Evolutionary conservation across 768 basidiomycete species (phyloP).

Genomic region (Obba rivulosa): DNA sequence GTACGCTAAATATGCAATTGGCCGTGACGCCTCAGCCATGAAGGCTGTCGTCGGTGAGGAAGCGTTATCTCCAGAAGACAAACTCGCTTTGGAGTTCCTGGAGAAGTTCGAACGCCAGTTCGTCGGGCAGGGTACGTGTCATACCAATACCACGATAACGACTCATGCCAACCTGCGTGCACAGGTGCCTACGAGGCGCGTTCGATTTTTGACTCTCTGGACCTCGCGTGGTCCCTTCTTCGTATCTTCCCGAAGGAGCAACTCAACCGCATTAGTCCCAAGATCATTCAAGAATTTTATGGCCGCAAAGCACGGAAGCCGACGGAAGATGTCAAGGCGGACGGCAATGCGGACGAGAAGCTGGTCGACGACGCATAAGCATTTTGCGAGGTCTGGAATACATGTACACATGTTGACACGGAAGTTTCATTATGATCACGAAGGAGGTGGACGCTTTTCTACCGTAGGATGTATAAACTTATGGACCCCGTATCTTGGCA

Average conservation of each 20-base stretch:
- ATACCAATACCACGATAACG: neutral
- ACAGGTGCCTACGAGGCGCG: slow-evolving; percentile 91
- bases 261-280: slow-evolving; percentile 95
- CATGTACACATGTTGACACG: no score
- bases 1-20: slow-evolving; percentile 99
- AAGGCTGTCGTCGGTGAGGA: slow-evolving; percentile 99
- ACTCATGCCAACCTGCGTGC: slow-evolving; percentile 10
- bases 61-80: slow-evolving; percentile 91
- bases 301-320: slow-evolving; percentile 75
- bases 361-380: slow-evolving; percentile 51
- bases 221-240: slow-evolving; percentile 93
- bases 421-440: no score
- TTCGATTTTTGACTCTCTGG: slow-evolving; percentile 94
- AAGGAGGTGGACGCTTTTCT: no score
- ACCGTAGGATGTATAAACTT: no score
- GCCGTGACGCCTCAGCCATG: slow-evolving; percentile 95
- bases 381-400: no score
- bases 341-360: slow-evolving; percentile 41
- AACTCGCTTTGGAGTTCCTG: slow-evolving; percentile 93
- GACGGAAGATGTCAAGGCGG: slow-evolving; percentile 45
- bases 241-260: slow-evolving; percentile 99
- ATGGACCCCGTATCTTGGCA: no score
- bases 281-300: slow-evolving; percentile 93
- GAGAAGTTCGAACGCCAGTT: slow-evolving; percentile 98
- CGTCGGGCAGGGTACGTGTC: slow-evolving; percentile 81